Percentiles rank a stretch among this genome's conserved stretches.
These are phyloP conservation scores for Priceomyces carsonii DNA, from an alignment of 805 yeast genomes.

Conservation along the genomic window DNA sequence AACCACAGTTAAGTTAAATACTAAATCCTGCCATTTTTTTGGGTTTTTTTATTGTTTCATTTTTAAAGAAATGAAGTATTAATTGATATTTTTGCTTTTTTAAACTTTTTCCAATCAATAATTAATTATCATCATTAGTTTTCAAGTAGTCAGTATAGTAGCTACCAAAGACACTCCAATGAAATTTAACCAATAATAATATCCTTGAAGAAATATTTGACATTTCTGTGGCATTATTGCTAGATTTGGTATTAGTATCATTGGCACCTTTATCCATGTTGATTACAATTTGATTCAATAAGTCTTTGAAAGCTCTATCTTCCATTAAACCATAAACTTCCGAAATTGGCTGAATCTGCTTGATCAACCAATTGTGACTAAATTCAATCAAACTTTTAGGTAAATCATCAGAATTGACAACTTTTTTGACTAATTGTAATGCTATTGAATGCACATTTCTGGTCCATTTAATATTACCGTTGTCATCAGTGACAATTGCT, in stretches of 20 bases:
- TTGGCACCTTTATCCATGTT: conserved; percentile 12
- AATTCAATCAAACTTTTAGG: conserved; percentile 52
- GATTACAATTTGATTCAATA: conserved; percentile 36
- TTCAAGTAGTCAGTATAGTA: conserved; percentile 51
- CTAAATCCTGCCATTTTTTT: too few species aligned
- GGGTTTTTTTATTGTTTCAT: too few species aligned
- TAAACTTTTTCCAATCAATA: background rate
- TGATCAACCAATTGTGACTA: conserved; percentile 75
- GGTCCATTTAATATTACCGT: conserved; percentile 90
- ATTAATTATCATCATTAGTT: conserved; percentile 3
- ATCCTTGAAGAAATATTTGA: conserved; percentile 59
- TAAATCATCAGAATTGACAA: conserved; percentile 20
- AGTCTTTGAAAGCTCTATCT: conserved; percentile 56
- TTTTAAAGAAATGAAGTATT: too few species aligned
- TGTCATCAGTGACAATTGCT: conserved; percentile 80
- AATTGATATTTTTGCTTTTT: conserved; percentile 1
- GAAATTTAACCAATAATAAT: conserved; percentile 69
- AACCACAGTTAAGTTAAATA: too few species aligned
- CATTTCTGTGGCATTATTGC: conserved; percentile 40
- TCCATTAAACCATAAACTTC: conserved; percentile 78
- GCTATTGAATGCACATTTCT: conserved; percentile 73
- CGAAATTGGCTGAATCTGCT: conserved; percentile 82
- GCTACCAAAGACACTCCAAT: conserved; percentile 80
- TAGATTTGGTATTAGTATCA: conserved; percentile 1
- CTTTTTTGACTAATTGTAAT: conserved; percentile 58